Base-by-base conservation (phyloP, 116 monocot genomes). In the Iris pallida region DNA sequence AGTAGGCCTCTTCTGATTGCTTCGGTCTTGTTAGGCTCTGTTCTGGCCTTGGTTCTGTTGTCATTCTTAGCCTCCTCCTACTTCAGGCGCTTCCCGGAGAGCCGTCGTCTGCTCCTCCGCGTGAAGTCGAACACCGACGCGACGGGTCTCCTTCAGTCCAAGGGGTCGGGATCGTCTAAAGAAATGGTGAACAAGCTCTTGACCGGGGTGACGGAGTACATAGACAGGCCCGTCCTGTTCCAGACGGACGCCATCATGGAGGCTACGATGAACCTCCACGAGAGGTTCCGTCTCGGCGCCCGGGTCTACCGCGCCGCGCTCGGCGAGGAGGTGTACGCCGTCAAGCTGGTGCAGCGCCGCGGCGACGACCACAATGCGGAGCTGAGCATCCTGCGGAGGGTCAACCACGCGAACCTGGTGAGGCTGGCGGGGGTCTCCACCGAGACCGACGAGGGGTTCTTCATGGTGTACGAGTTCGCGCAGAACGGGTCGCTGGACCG, bases 361-460 rank as follows among this genome's bases (percentile, higher is more conserved):
- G 30, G 3, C 30, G 75, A 79, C 12, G 75, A 75, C 18, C 59
- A 64, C 2, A 14, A 63, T 5, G 72, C 62, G 59, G 83, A 83
- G 57, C 18, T 83, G 55, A 70, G 42, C 13, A 64, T 83, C 8
- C 47, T 79, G 53, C 75, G 72, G 20, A 72, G 20, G 57, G 68
- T 83, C 14, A 79, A 68, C 68, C 83, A 83, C 72, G 75, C 68
- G 20, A 83, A 83, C 54, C 63, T 83, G 7, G 64, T 79, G 16
- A 75, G 68, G 68, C 15, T 83, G 47, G 49, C 63, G 20, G 83
- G 83, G 19, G 57, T 82, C 7, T 72, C 81, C 16, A 66, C 49
- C 53, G 61, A 53, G 5, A 20, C 43, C 4, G 57, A 81, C n/a
- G 74, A 63, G 0, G 42, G 30, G 42, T 61, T 54, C 48, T 78